Conservation (phyloP, 179 eudicot genomes). For the Beta corolliflora region DNA sequence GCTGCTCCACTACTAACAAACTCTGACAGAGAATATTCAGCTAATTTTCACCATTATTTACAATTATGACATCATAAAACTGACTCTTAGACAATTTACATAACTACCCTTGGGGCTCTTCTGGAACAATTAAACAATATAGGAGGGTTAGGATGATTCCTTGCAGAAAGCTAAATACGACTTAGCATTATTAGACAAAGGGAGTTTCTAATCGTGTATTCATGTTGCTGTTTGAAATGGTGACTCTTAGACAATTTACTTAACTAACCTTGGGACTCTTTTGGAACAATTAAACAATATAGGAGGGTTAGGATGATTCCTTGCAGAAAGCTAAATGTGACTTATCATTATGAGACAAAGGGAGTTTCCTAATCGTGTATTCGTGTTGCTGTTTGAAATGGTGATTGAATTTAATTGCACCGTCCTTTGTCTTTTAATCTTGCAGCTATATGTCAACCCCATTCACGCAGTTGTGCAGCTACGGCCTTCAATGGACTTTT, state of each 20-base stretch:
- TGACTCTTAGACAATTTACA: no score
- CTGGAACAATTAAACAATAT: no score
- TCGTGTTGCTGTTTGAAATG: background rate
- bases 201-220: background rate
- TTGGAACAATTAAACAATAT: no score
- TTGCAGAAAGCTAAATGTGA: background rate
- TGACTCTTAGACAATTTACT: background rate
- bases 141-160: no score
- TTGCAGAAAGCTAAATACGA: no score
- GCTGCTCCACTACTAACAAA: no score
- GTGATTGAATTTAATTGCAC: background rate
- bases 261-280: no score
- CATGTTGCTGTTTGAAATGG: background rate
- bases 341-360: background rate
- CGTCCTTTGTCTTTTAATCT: slow-evolving; percentile 17
- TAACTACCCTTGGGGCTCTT: no score
- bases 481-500: slow-evolving; percentile 74
- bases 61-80: no score
- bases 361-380: background rate
- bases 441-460: slow-evolving; percentile 93
- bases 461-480: slow-evolving; percentile 81
- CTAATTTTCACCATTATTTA: no score
- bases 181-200: background rate
- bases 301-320: no score
- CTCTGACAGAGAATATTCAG: no score